A percentile compares a stretch with the other conserved stretches of the same genome.
These are phyloP conservation scores for Aspergillus sp. DNA, from an alignment of 2,329 filamentous ascomycete species.

Conservation along the genomic window DNA sequence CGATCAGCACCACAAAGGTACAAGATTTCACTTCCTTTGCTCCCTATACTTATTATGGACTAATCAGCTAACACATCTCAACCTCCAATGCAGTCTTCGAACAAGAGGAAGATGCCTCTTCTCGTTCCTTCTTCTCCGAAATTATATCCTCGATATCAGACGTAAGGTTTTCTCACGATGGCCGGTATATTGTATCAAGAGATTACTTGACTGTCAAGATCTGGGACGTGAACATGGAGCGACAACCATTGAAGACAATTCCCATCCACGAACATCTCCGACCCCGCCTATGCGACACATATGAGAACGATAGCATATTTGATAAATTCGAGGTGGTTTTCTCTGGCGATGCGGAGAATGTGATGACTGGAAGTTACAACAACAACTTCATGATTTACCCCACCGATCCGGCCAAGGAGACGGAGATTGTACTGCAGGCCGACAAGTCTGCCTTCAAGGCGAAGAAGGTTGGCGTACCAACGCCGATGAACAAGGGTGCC, in stretches of 20 bases:
- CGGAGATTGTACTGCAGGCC: constrained; percentile 94
- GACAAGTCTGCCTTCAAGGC: constrained; percentile 99
- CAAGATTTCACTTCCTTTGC: constrained; percentile 39
- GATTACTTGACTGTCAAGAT: constrained; percentile 99
- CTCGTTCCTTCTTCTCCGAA: constrained; percentile 98
- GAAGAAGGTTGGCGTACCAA: constrained; percentile 98
- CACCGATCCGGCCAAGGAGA: constrained; percentile 92
- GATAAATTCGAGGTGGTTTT: constrained; percentile 99
- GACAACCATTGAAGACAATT: constrained; percentile 96
- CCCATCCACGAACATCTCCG: constrained; percentile 97
- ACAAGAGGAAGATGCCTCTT: constrained; percentile 95
- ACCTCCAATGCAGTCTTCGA: constrained; percentile 75
- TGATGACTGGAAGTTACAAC: constrained; percentile 99
- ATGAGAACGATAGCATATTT: constrained; percentile 99
- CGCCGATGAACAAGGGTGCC: constrained; percentile 79
- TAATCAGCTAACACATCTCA: constrained; percentile 19
- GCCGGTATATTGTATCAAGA: constrained; percentile 93
- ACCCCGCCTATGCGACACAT: constrained; percentile 93
- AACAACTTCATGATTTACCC: constrained; percentile 99
- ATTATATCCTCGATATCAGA: constrained; percentile 99
- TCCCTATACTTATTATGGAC: constrained; percentile 12
- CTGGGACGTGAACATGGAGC: constrained; percentile 99
- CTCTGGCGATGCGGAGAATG: constrained; percentile 96
- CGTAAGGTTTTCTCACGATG: constrained; percentile 95
- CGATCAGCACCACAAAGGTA: constrained; percentile 94